Evolutionary conservation across 2,329 filamentous ascomycete genomes (phyloP).

Genomic region (Hypoxylon sp.): DNA sequence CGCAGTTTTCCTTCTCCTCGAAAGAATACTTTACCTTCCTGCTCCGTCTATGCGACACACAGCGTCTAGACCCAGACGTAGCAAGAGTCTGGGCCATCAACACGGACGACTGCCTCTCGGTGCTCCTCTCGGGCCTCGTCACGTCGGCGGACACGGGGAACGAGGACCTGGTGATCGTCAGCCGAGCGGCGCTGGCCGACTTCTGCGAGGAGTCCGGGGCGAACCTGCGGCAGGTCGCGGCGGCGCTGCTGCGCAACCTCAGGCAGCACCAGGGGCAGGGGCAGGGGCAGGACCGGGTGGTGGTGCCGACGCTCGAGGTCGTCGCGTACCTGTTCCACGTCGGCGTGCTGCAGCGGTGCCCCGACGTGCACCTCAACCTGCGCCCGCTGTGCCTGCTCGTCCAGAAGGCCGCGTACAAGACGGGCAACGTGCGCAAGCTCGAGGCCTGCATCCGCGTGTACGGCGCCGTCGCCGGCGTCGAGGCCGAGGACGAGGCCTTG

Average conservation of each 20-base stretch:
- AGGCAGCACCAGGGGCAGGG: slow-evolving; percentile 59
- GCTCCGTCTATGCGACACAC: slow-evolving; percentile 55
- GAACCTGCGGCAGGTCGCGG: slow-evolving; percentile 56
- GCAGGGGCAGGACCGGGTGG: slow-evolving; percentile 71
- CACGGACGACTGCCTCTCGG: slow-evolving; percentile 54
- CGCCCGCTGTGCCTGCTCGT: slow-evolving; percentile 72
- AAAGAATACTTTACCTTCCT: slow-evolving; percentile 65
- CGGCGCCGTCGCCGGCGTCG: slow-evolving; percentile 64
- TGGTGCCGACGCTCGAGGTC: slow-evolving; percentile 80
- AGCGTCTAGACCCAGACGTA: slow-evolving; percentile 51
- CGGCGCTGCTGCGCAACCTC: slow-evolving; percentile 63
- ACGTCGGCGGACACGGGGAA: slow-evolving; percentile 81
- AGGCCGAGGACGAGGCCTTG: slow-evolving; percentile 1
- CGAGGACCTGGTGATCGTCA: slow-evolving; percentile 75
- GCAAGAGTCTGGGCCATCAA: slow-evolving; percentile 47
- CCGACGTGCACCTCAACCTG: slow-evolving; percentile 51
- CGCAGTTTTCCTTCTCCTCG: slow-evolving; percentile 62
- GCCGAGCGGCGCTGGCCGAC: slow-evolving; percentile 69
- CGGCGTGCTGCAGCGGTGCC: slow-evolving; percentile 55
- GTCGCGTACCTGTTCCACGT: slow-evolving; percentile 79
- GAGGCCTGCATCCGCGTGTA: slow-evolving; percentile 84
- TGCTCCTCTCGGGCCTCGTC: slow-evolving; percentile 72
- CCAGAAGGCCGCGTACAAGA: slow-evolving; percentile 84
- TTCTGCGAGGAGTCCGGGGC: slow-evolving; percentile 56
- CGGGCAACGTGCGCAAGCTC: slow-evolving; percentile 81